Conservation (phyloP, 768 basidiomycete species). For the Fomitopsis pulvina region DNA sequence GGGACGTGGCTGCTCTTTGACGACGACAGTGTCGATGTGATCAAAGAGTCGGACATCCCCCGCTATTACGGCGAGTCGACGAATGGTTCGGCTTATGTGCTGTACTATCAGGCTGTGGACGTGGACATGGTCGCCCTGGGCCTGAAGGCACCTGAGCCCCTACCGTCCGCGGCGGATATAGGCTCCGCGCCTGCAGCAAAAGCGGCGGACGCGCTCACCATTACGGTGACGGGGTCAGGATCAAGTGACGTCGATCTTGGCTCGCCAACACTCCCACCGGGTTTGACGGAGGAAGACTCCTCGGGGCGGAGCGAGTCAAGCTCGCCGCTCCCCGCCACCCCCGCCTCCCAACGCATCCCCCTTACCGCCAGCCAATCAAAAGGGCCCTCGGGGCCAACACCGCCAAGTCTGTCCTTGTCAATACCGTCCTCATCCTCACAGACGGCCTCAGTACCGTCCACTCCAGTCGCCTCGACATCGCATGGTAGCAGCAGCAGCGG, state of each 20-base stretch:
- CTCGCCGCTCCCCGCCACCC: slow-evolving; percentile 19
- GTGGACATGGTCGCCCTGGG: slow-evolving; percentile 72
- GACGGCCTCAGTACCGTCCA: slow-evolving; percentile 11
- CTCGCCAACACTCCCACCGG: slow-evolving; percentile 29
- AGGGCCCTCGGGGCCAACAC: slow-evolving; percentile 2
- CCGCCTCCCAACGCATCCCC: slow-evolving; percentile 13
- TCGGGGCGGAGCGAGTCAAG: slow-evolving; percentile 12
- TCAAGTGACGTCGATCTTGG: slow-evolving; percentile 9
- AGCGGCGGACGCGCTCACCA: slow-evolving; percentile 6
- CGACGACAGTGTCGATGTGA: slow-evolving; percentile 85
- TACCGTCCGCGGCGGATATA: slow-evolving; percentile 10
- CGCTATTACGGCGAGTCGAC: slow-evolving; percentile 92
- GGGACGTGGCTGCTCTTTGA: slow-evolving; percentile 89
- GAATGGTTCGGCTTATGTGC: slow-evolving; percentile 87
- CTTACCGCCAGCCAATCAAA: slow-evolving; percentile 16
- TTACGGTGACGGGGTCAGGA: slow-evolving; percentile 5
- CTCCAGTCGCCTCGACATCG: slow-evolving; percentile 13
- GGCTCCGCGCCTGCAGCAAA: slow-evolving; percentile 8
- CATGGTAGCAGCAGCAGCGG: slow-evolving; percentile 8
- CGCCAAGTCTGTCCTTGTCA: slow-evolving; percentile 5
- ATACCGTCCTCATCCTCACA: slow-evolving; percentile 8
- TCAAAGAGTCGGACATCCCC: slow-evolving; percentile 85
- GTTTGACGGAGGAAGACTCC: slow-evolving; percentile 25
- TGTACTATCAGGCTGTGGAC: slow-evolving; percentile 95
- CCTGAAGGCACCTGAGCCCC: slow-evolving; percentile 34